Base-by-base conservation (phyloP, 805 yeast genomes). In the Grigorovia transvaalensis region DNA sequence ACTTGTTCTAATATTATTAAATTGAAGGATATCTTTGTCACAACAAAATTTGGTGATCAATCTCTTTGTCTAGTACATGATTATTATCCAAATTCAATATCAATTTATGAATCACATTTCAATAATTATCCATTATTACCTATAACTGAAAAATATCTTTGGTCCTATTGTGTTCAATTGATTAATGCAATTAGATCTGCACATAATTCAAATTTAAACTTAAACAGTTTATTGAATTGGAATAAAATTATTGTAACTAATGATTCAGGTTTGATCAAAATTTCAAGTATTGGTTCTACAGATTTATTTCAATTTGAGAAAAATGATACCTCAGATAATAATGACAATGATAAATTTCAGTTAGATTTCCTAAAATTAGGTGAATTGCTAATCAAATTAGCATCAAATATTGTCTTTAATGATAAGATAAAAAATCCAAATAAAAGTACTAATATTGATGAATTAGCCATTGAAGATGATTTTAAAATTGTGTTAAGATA, bases 51-150 rank as follows among this genome's bases (percentile, higher is more conserved):
- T 71, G 91, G 88, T 45, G 93, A 86, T 59, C 74, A 76, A 47
- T 82, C 93, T 0, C 73, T 93, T 52, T 76, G 88, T 44, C 71
- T 89, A 45, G 84, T 86, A 4, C 88, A 88, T 68, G 97, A 91
- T 62, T 93, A 81, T 65, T 86, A 77, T 66, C 97, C 99, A 23
- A 73, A 80, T 54, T 77, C 95, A 0, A 71, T 72, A 51, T 85
- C 95, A 1, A 70, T 91, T 47, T 71, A 74, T 52, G 96, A 88
- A 54, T 74, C 76, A 18, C 93, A 88, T 69, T 74, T 81, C 57
- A 72, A 74, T 47, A 59, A 61, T 50, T 59, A 59, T 52, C 66
- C 64, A 11, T 47, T 57, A 17, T 56, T 53, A 19, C 61, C 64
- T 11, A 56, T 86, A 2, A 80, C 84, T 0, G 89, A 84, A 62